Percentiles rank a stretch among this genome's conserved stretches.
phyloP scores from a whole-genome alignment of 1,139 yeast genomes.

The Taphrina populina region DNA sequence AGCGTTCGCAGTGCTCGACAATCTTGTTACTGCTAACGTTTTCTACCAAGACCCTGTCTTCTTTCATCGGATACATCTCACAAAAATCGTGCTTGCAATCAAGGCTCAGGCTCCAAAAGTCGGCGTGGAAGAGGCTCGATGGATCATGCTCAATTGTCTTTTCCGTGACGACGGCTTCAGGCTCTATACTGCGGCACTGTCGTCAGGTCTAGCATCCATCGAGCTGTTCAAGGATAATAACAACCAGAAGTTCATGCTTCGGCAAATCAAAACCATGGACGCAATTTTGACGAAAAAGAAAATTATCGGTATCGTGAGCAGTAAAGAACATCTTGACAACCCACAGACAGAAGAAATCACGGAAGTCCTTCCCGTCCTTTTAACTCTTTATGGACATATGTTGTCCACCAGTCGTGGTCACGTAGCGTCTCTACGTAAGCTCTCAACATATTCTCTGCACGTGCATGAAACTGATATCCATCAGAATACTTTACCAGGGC shows the following conservation, averaged over 20 bases:
- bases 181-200: constrained; percentile 64
- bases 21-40: constrained; percentile 74
- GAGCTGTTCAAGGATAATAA: constrained; percentile 70
- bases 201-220: constrained; percentile 60
- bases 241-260: constrained; percentile 82
- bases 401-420: constrained; percentile 81
- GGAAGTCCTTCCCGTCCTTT: constrained; percentile 57
- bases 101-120: constrained; percentile 55
- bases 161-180: constrained; percentile 69
- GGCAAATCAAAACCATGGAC: constrained; percentile 88
- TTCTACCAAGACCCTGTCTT: constrained; percentile 62
- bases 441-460: constrained; percentile 48
- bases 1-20: constrained; percentile 67
- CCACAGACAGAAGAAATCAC: constrained; percentile 43
- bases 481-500: constrained; percentile 56
- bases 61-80: constrained; percentile 58
- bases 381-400: constrained; percentile 74
- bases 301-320: constrained; percentile 76
- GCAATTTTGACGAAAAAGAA: constrained; percentile 55
- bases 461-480: constrained; percentile 50
- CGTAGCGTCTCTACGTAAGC: constrained; percentile 55
- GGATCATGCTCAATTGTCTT: constrained; percentile 64
- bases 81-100: constrained; percentile 58
- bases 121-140: constrained; percentile 59
- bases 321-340: constrained; percentile 45